Percentiles rank a stretch among this genome's conserved stretches.
Conservation (phyloP, 371 early-diverging fungal genomes). For the Apophysomyces trapeziformis region DNA sequence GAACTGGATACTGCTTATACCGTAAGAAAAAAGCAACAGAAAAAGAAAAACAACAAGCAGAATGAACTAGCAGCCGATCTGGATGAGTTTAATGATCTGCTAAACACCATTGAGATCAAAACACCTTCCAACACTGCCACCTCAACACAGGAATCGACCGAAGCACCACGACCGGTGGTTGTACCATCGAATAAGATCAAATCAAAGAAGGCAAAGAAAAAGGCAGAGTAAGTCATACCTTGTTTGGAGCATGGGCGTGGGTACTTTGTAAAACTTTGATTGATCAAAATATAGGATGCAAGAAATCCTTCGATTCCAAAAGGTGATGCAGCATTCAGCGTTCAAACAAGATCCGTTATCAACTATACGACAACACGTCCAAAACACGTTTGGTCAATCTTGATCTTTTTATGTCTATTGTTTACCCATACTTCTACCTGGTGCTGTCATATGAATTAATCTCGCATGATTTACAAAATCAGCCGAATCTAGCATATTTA, state of each 20-base stretch:
- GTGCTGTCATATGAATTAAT: neutral
- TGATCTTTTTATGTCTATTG: neutral
- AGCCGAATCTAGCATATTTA: too few relatives aligned
- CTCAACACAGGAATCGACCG: slow-evolving; percentile 19
- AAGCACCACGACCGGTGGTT: slow-evolving; percentile 25
- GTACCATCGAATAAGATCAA: slow-evolving; percentile 42
- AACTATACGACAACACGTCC: slow-evolving; percentile 72
- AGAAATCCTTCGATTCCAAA: slow-evolving; percentile 75
- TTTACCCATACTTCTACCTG: too few relatives aligned
- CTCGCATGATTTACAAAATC: too few relatives aligned
- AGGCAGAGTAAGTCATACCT: slow-evolving; percentile 51
- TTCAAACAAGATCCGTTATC: slow-evolving; percentile 71
- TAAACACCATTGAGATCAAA: slow-evolving; percentile 38
- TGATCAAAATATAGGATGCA: slow-evolving; percentile 42
- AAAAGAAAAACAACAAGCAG: slow-evolving; percentile 42
- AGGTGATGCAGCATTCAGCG: slow-evolving; percentile 68
- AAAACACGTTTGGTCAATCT: slow-evolving; percentile 59
- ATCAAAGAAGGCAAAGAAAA: slow-evolving; percentile 55
- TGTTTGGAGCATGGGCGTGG: too few relatives aligned
- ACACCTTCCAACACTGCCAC: slow-evolving; percentile 17
- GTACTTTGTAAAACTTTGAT: neutral
- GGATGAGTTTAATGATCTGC: slow-evolving; percentile 47
- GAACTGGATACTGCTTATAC: slow-evolving; percentile 60
- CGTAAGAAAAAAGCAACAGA: slow-evolving; percentile 49
- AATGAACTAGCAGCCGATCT: slow-evolving; percentile 35